A percentile compares a stretch with the other conserved stretches of the same genome.
Conservation (phyloP, 495 filamentous ascomycete species). For the Penicillium nucicola region DNA sequence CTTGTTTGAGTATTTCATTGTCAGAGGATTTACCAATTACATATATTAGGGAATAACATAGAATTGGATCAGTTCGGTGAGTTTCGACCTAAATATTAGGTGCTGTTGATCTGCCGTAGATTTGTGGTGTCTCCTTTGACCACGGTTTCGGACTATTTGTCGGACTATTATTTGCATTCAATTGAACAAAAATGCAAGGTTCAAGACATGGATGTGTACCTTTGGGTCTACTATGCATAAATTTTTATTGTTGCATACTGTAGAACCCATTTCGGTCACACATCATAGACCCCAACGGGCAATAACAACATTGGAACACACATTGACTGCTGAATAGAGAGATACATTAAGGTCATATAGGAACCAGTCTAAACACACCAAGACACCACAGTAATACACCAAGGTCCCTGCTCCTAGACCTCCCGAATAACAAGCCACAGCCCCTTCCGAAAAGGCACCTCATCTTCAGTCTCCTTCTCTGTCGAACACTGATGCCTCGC, state of each 20-base stretch:
- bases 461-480: not conserved
- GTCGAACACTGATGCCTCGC: not conserved
- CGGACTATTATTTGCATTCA: not conserved
- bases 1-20: not conserved
- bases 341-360: too few relatives aligned
- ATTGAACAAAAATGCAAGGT: too few relatives aligned
- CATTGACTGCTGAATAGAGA: too few relatives aligned
- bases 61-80: too few relatives aligned
- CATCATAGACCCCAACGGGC: too few relatives aligned
- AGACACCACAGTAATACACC: not conserved
- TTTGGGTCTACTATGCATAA: too few relatives aligned
- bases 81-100: not conserved
- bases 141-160: not conserved
- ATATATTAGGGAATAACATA: too few relatives aligned
- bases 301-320: too few relatives aligned
- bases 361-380: too few relatives aligned
- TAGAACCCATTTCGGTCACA: too few relatives aligned
- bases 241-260: too few relatives aligned
- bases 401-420: not conserved
- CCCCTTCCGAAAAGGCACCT: constrained; percentile 1
- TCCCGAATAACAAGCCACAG: constrained; percentile 9
- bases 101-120: not conserved
- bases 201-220: too few relatives aligned
- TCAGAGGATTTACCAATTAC: not conserved
- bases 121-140: not conserved